phyloP scores from a whole-genome alignment of 2,329 filamentous ascomycete genomes.

The Rutstroemia sp. region DNA sequence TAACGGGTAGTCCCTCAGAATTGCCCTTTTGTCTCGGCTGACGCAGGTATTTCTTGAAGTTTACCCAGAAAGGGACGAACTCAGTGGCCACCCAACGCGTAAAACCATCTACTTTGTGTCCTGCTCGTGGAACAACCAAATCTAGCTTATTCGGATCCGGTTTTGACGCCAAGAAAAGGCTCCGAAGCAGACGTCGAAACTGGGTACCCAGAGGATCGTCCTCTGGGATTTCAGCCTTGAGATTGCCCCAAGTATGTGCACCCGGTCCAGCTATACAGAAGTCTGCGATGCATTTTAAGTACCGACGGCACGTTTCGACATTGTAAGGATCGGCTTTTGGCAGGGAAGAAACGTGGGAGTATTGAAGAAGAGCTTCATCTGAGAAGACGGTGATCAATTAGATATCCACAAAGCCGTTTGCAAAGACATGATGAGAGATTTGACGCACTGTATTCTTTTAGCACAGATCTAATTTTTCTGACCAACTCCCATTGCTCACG shows the following conservation, averaged over 20 bases:
- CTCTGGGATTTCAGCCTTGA: not conserved
- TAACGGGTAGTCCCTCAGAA: not conserved
- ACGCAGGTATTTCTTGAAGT: not conserved
- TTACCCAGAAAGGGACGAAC: slow-evolving; percentile 12
- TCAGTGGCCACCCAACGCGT: slow-evolving; percentile 15
- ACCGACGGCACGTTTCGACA: slow-evolving; percentile 2
- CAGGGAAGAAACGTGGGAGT: slow-evolving; percentile 8
- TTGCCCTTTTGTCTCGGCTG: too few species aligned
- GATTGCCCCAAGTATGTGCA: slow-evolving; percentile 4
- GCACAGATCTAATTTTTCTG: slow-evolving; percentile 9
- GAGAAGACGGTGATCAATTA: too few species aligned
- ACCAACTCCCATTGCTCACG: slow-evolving; percentile 9
- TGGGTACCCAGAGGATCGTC: not conserved
- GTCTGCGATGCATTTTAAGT: not conserved
- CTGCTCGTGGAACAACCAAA: slow-evolving; percentile 12
- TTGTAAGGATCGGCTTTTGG: slow-evolving; percentile 12
- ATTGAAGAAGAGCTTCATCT: slow-evolving; percentile 16
- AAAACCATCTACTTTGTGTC: slow-evolving; percentile 10
- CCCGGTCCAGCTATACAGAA: slow-evolving; percentile 4
- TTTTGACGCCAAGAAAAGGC: not conserved
- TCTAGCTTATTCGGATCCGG: not conserved
- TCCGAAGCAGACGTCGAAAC: slow-evolving; percentile 5
- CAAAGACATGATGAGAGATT: not conserved
- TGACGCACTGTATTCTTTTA: slow-evolving; percentile 17
- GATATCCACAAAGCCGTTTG: not conserved